Evolutionary conservation across 139 green algal species (phyloP).

Genomic region (Diplosphaera chodatii): DNA sequence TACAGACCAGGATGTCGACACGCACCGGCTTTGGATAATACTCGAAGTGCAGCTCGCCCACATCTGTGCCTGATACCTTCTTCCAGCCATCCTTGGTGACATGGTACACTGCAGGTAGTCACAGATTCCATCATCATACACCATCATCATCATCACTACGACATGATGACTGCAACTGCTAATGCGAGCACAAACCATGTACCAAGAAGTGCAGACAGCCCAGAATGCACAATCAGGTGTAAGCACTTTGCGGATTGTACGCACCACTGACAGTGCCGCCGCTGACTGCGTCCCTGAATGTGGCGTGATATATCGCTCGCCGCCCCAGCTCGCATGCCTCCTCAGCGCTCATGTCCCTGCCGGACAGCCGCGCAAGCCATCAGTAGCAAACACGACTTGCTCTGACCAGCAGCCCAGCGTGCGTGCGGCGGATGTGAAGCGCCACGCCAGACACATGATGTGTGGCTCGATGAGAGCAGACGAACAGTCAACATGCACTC

Average conservation of each 20-base stretch:
- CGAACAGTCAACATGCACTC: not conserved
- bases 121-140: not conserved
- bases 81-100: constrained; percentile 92
- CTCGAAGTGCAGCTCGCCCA: constrained; percentile 92
- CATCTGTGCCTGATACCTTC: constrained; percentile 93
- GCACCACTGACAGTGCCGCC: constrained; percentile 89
- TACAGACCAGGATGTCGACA: no score
- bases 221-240: not conserved
- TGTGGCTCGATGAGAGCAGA: not conserved
- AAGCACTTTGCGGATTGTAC: no score
- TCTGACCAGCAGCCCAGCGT: no score
- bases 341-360: constrained; percentile 84
- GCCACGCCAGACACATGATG: no score
- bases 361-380: constrained; percentile 8
- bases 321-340: constrained; percentile 90
- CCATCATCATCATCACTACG: no score
- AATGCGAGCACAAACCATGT: not conserved
- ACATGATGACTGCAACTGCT: not conserved
- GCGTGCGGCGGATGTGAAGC: no score
- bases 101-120: constrained; percentile 82
- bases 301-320: constrained; percentile 97
- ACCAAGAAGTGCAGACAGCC: not conserved
- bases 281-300: constrained; percentile 92
- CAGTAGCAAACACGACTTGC: no score
- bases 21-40: constrained; percentile 11